These are phyloP conservation scores for Amaranthus hypochondriacus DNA, from an alignment of 148 eudicot genomes.

Conservation along the genomic window DNA sequence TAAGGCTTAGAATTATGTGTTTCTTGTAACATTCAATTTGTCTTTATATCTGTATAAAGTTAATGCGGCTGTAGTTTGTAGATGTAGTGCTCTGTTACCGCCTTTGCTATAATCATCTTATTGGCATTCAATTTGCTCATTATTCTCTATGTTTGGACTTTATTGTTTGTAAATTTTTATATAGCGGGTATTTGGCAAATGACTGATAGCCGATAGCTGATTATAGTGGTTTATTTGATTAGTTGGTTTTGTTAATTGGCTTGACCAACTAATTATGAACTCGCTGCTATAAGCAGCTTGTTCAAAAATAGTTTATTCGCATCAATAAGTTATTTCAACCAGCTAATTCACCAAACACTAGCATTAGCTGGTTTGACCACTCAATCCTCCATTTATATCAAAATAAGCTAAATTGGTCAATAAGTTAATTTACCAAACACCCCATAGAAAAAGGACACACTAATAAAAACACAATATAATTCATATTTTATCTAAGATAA, in stretches of 20 bases:
- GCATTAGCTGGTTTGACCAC: too few relatives aligned
- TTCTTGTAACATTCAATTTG: constrained; percentile 29
- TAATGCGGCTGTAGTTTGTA: constrained; percentile 1
- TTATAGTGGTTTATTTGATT: too few relatives aligned
- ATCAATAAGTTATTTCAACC: too few relatives aligned
- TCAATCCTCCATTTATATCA: too few relatives aligned
- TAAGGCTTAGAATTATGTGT: constrained; percentile 20
- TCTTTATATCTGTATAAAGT: constrained; percentile 18
- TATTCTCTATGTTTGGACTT: constrained; percentile 22
- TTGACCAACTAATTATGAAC: too few relatives aligned
- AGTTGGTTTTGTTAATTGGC: too few relatives aligned
- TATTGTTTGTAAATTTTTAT: neutral
- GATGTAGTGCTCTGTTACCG: neutral
- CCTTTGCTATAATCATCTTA: neutral
- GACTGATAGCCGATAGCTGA: too few relatives aligned
- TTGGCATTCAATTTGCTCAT: neutral
- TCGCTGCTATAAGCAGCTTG: too few relatives aligned
- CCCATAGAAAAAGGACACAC: neutral
- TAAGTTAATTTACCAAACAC: too few relatives aligned
- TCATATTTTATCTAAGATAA: neutral
- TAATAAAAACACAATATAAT: neutral
- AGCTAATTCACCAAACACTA: too few relatives aligned
- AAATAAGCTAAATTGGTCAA: too few relatives aligned
- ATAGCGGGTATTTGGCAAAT: neutral
- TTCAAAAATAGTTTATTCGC: too few relatives aligned